Evolutionary conservation across 257 asterid genomes (phyloP).

Genomic region (Paraleonurus japonicus): DNA sequence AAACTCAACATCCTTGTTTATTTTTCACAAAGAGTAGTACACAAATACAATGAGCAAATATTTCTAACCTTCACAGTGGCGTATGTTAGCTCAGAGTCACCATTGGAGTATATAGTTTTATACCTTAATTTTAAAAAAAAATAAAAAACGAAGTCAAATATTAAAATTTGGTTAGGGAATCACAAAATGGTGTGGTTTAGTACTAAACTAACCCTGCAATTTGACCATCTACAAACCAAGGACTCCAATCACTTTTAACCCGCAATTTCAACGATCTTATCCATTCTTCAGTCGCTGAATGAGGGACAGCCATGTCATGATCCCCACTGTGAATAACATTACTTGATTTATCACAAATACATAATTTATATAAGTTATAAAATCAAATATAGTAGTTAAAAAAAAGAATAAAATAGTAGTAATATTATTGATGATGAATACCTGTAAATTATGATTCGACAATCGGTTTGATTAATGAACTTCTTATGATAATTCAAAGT

Average conservation of each 20-base stretch:
- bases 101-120: neutral
- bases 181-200: neutral
- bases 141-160: neutral
- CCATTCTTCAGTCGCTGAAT: slow-evolving; percentile 3
- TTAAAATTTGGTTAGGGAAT: neutral
- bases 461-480: neutral
- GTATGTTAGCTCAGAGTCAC: slow-evolving; percentile 26
- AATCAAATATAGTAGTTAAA: neutral
- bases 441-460: slow-evolving; percentile 22
- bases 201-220: slow-evolving; percentile 20
- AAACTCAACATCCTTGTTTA: neutral
- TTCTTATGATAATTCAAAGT: neutral
- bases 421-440: neutral
- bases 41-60: neutral
- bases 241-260: slow-evolving; percentile 9
- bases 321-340: neutral
- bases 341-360: neutral
- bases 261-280: neutral
- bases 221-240: slow-evolving; percentile 17
- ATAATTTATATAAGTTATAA: neutral
- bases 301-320: slow-evolving; percentile 9
- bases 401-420: neutral
- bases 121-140: neutral
- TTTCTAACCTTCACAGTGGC: slow-evolving; percentile 42
- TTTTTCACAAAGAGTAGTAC: neutral